phyloP scores from a whole-genome alignment of 2,329 filamentous ascomycete species.

The Talaromyces marneffei region DNA sequence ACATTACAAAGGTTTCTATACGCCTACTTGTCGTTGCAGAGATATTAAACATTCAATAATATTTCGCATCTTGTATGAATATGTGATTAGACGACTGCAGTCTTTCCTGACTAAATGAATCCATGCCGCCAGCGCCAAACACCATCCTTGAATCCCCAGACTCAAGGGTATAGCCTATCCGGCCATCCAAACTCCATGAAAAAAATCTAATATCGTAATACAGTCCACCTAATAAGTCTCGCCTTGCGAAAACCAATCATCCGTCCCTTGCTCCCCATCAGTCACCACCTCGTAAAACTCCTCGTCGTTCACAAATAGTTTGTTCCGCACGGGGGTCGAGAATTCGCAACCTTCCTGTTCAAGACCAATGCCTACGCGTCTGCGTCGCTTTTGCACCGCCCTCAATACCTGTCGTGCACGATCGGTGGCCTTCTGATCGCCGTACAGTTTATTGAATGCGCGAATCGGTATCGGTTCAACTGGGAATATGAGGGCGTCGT shows the following conservation, averaged over 20 bases:
- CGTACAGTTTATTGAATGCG: slow-evolving; percentile 40
- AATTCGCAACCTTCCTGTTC: slow-evolving; percentile 50
- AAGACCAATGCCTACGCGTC: slow-evolving; percentile 48
- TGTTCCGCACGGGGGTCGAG: slow-evolving; percentile 47
- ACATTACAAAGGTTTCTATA: neutral
- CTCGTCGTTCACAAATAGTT: slow-evolving; percentile 48
- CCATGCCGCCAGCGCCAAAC: neutral
- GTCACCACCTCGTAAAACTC: slow-evolving; percentile 35
- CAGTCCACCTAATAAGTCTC: neutral
- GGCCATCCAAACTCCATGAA: neutral
- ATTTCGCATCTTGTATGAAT: neutral
- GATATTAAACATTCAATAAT: neutral
- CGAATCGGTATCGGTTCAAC: slow-evolving; percentile 30
- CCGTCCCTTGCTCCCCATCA: slow-evolving; percentile 3
- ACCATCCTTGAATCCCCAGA: neutral
- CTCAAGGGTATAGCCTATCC: neutral
- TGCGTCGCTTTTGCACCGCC: slow-evolving; percentile 47
- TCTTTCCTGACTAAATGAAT: neutral
- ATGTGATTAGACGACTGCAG: neutral
- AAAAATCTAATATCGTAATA: neutral
- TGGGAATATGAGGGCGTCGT: slow-evolving; percentile 33
- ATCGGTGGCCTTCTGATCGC: slow-evolving; percentile 38
- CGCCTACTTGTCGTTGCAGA: neutral
- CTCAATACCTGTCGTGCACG: slow-evolving; percentile 42
- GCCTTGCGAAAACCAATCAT: slow-evolving; percentile 7